phyloP scores from a whole-genome alignment of 108 stramenopile genomes.

The Skeletonema tropicum region DNA sequence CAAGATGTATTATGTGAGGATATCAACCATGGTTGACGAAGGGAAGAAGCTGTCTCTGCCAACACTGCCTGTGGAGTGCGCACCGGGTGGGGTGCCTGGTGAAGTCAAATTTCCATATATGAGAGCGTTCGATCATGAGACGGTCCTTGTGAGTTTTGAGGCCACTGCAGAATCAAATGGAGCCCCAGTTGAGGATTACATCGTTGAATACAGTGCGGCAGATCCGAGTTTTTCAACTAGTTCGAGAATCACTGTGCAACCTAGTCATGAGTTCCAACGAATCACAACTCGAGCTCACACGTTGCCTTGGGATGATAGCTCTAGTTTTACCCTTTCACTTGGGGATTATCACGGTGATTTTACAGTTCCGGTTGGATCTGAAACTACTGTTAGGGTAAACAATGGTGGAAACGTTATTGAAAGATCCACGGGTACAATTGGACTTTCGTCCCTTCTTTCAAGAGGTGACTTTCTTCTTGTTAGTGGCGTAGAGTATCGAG shows the following conservation, averaged over 20 bases:
- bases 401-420: conserved; percentile 29
- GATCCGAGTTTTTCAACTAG: conserved; percentile 46
- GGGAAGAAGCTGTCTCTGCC: conserved; percentile 47
- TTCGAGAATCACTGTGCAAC: conserved; percentile 23
- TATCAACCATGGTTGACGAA: conserved; percentile 47
- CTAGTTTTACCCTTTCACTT: conserved; percentile 63
- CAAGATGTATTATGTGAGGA: conserved; percentile 51
- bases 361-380: conserved; percentile 40
- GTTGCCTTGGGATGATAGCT: conserved; percentile 50
- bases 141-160: conserved; percentile 51
- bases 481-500: conserved; percentile 59
- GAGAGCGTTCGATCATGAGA: conserved; percentile 28
- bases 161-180: conserved; percentile 56
- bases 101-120: conserved; percentile 31
- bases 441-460: conserved; percentile 40
- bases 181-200: conserved; percentile 47
- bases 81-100: conserved; percentile 52
- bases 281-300: conserved; percentile 66
- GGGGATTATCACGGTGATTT: conserved; percentile 70
- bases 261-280: conserved; percentile 52
- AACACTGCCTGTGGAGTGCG: conserved; percentile 15
- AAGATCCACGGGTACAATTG: conserved; percentile 33
- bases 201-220: conserved; percentile 49
- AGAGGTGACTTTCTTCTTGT: conserved; percentile 64
- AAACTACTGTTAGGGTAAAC: conserved; percentile 23